Base-by-base conservation (phyloP, 2,329 filamentous ascomycete genomes). In the Penicillium sp. region DNA sequence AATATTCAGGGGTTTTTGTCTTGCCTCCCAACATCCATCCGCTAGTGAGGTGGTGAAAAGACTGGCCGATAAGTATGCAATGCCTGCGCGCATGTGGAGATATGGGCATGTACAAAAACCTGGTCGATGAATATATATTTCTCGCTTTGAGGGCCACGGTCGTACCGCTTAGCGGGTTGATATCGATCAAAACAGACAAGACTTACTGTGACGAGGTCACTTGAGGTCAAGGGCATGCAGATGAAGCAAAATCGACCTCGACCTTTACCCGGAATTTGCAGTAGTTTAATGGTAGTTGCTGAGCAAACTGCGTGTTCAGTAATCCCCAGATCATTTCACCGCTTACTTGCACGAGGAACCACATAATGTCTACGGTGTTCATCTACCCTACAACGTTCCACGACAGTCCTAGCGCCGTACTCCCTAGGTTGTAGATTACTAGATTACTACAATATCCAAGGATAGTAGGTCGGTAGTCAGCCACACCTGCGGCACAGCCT, bases 1-100 rank as follows among this genome's bases (percentile, higher is more conserved):
- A 14, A 4, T 37, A 14, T 37, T 5, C 25, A 28, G n/a, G 43
- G 25, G 13, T 30, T 16, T 35, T 13, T 35, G 11, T 60, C 80
- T 97, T 0, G 93, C 93, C 0, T 91, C 87, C 0, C 93, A 97
- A 66, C 93, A 98, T 70, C 93, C 92, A 0, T 89, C 88, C 0
- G 91, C 92, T 0, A 90, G 84, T 26, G 82, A 83, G 0, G 86
- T 88, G 0, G 74, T 98, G 0, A 83, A 85, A 3, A 81, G 86
- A 0, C 76, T 97, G 0, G 89, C 93, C 0, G 84, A 84, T 0
- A 95, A 95, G 63, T 97, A 97, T 68, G 87, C 88, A 0, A 97
- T 98, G 92, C 93, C 94, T 0, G 92, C 91, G 0, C 82, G 94
- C 0, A 95, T 98, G 91, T 98, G 94, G 95, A 84, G 92, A 0